These are phyloP conservation scores for Maudiozyma turicensis DNA, from an alignment of 805 yeast genomes.

Conservation along the genomic window DNA sequence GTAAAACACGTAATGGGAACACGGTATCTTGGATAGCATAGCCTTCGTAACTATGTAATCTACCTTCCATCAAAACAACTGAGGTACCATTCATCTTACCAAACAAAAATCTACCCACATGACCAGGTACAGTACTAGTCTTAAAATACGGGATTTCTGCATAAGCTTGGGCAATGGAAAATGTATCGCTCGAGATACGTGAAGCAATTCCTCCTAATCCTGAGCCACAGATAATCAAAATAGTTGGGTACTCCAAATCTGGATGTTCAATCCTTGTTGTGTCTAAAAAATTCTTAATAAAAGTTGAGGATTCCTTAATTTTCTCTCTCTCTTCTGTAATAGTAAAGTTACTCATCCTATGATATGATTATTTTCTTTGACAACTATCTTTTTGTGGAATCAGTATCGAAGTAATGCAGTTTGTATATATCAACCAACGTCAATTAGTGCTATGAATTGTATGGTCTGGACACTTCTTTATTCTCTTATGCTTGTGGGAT, in stretches of 20 bases:
- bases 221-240: conserved; percentile 84
- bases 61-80: conserved; percentile 87
- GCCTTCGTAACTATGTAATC: conserved; percentile 90
- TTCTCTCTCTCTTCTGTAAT: background rate
- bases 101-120: conserved; percentile 70
- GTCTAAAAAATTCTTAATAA: background rate
- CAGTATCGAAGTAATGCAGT: too few relatives aligned
- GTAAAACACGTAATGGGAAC: conserved; percentile 74
- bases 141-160: conserved; percentile 70
- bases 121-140: conserved; percentile 81
- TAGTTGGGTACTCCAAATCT: conserved; percentile 37
- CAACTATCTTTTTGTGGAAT: too few relatives aligned
- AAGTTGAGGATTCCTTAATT: conserved; percentile 3
- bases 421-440: too few relatives aligned
- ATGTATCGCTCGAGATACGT: conserved; percentile 24
- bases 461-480: too few relatives aligned
- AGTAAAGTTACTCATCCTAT: conserved; percentile 1
- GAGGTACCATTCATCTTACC: conserved; percentile 69
- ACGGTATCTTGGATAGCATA: conserved; percentile 73
- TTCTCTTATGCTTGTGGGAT: too few relatives aligned
- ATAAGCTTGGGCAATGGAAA: conserved; percentile 48
- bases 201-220: conserved; percentile 83
- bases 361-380: background rate
- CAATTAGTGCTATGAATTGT: too few relatives aligned
- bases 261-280: background rate